Percentiles rank a stretch among this genome's conserved stretches.
These are phyloP conservation scores for Melanopsichium pennsylvanicum DNA, from an alignment of 1,284 basidiomycete genomes.

Conservation along the genomic window DNA sequence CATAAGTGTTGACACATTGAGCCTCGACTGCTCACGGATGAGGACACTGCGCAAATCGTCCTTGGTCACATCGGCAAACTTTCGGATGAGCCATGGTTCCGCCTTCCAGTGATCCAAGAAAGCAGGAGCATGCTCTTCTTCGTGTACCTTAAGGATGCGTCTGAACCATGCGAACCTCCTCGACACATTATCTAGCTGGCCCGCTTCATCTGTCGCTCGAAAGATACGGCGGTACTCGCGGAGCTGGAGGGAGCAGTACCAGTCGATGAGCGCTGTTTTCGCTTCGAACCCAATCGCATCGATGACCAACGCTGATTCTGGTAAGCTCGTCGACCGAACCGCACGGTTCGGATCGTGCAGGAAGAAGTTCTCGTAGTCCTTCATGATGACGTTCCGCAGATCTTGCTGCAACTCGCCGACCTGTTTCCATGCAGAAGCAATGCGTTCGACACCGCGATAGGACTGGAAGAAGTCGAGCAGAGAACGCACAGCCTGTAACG, in stretches of 20 bases:
- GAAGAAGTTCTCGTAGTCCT: conserved; percentile 60
- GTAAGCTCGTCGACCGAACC: conserved; percentile 45
- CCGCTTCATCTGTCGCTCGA: conserved; percentile 73
- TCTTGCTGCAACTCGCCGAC: conserved; percentile 50
- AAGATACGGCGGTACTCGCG: conserved; percentile 98
- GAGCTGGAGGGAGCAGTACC: conserved; percentile 87
- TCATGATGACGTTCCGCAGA: conserved; percentile 49
- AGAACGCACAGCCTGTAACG: conserved; percentile 58
- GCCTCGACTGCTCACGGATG: conserved; percentile 53
- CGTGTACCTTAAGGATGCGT: conserved; percentile 85
- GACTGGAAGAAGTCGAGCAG: conserved; percentile 59
- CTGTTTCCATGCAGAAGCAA: conserved; percentile 52
- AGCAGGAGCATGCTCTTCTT: conserved; percentile 75
- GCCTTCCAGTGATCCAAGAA: conserved; percentile 58
- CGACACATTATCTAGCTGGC: conserved; percentile 93
- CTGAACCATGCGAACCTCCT: conserved; percentile 95
- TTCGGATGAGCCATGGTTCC: conserved; percentile 52
- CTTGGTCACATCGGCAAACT: conserved; percentile 61
- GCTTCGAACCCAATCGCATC: conserved; percentile 62
- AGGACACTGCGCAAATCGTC: conserved; percentile 62
- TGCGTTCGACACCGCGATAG: conserved; percentile 52
- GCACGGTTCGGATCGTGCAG: conserved; percentile 45
- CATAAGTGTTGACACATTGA: conserved; percentile 59
- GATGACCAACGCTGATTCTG: conserved; percentile 60
- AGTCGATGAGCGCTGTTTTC: conserved; percentile 77